Conservation (phyloP, 2,329 filamentous ascomycete genomes). For the Hymenoscyphus occultus region DNA sequence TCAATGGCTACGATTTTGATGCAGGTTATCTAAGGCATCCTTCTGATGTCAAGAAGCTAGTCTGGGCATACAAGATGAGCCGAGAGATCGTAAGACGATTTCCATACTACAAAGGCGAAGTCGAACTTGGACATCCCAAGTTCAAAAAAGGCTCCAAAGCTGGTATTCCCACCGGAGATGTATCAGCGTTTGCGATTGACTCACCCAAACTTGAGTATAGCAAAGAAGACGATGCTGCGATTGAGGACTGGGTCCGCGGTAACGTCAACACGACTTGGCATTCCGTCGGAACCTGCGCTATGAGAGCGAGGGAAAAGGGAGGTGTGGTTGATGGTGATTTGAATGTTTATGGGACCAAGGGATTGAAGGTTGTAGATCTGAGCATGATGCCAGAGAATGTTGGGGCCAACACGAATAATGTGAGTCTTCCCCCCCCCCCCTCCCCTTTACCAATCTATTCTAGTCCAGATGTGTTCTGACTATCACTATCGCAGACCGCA, state of each 20-base stretch:
- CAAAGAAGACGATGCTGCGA: constrained; percentile 37
- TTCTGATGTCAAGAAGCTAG: constrained; percentile 55
- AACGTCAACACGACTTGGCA: constrained; percentile 43
- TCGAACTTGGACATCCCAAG: constrained; percentile 42
- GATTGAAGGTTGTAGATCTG: constrained; percentile 45
- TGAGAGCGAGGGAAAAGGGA: constrained; percentile 37
- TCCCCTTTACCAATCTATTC: not conserved
- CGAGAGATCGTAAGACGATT: constrained; percentile 59
- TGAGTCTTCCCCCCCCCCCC: not conserved
- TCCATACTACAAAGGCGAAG: constrained; percentile 48
- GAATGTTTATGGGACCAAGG: constrained; percentile 40
- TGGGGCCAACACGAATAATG: constrained; percentile 45
- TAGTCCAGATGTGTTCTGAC: not conserved
- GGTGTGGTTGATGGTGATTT: constrained; percentile 41
- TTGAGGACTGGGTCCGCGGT: constrained; percentile 43
- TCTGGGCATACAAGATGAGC: constrained; percentile 64
- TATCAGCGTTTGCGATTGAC: constrained; percentile 28
- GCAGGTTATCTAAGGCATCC: constrained; percentile 54
- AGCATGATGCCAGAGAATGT: constrained; percentile 39
- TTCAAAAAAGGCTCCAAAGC: constrained; percentile 45
- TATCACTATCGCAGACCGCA: constrained; percentile 35
- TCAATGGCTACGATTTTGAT: constrained; percentile 52
- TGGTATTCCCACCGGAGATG: constrained; percentile 27
- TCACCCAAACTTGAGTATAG: constrained; percentile 40
- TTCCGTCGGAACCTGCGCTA: constrained; percentile 41